Percentiles rank a stretch among this genome's conserved stretches.
phyloP scores from a whole-genome alignment of 306 rosid species.

The Cicer bijugum region DNA sequence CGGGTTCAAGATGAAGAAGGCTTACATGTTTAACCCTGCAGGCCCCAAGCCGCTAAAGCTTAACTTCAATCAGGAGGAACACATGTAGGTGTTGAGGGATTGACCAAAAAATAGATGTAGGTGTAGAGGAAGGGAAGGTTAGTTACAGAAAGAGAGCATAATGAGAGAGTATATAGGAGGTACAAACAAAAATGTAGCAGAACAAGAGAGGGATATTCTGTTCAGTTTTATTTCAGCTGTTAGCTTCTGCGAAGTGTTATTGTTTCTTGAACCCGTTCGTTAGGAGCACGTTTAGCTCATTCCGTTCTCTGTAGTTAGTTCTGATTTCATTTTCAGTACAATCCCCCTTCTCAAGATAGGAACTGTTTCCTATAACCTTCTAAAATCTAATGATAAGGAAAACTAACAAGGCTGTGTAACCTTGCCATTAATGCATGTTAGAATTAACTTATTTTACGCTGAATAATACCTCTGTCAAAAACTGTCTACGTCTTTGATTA shows the following conservation, averaged over 20 bases:
- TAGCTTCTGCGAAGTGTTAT: not conserved
- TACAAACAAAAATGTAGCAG: slow-evolving; percentile 14
- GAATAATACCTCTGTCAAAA: slow-evolving; percentile 22
- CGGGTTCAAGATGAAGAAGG: slow-evolving; percentile 9
- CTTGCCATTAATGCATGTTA: slow-evolving; percentile 17
- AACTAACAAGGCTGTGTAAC: slow-evolving; percentile 4
- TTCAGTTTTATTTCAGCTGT: slow-evolving; percentile 13
- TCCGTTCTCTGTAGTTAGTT: slow-evolving; percentile 19
- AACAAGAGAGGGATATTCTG: not conserved
- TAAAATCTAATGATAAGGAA: slow-evolving; percentile 32
- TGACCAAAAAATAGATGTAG: not conserved
- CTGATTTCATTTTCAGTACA: slow-evolving; percentile 8
- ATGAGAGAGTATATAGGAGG: slow-evolving; percentile 3
- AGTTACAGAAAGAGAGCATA: not conserved
- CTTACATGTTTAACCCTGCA: slow-evolving; percentile 2
- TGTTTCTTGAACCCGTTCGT: not conserved
- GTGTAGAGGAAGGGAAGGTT: not conserved
- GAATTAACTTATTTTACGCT: slow-evolving; percentile 23
- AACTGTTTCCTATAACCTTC: slow-evolving; percentile 15
- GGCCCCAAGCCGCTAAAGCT: not conserved
- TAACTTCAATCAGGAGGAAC: slow-evolving; percentile 1
- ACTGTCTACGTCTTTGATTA: slow-evolving; percentile 10
- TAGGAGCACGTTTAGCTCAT: slow-evolving; percentile 1
- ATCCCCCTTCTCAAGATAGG: slow-evolving; percentile 14
- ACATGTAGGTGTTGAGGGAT: not conserved